Evolutionary conservation across 495 filamentous ascomycete genomes (phyloP).

Genomic region (Daldinia loculata): DNA sequence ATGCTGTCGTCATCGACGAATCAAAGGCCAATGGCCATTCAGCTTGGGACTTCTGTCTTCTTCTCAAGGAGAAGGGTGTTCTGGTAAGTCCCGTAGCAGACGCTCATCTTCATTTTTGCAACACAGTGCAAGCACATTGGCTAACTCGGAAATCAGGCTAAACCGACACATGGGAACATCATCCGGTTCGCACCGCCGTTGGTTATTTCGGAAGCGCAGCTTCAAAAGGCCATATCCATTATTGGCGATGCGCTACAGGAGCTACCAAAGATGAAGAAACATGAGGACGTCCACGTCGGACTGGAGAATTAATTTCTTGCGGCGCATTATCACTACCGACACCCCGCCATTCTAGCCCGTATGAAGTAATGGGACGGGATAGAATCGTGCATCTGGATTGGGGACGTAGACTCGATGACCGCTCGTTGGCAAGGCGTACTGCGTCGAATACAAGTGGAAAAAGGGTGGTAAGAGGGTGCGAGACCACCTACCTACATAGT

Average conservation of each 20-base stretch:
- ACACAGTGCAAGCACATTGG: slow-evolving; percentile 21
- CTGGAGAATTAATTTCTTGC: slow-evolving; percentile 43
- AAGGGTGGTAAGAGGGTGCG: slow-evolving; percentile 37
- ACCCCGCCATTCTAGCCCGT: slow-evolving; percentile 28
- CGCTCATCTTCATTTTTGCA: slow-evolving; percentile 21
- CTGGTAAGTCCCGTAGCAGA: slow-evolving; percentile 65
- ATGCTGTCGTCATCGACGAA: slow-evolving; percentile 97
- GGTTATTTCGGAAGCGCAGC: slow-evolving; percentile 86
- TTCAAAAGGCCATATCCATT: slow-evolving; percentile 76
- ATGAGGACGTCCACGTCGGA: slow-evolving; percentile 42
- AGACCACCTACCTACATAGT: slow-evolving; percentile 33
- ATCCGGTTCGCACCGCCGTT: slow-evolving; percentile 92
- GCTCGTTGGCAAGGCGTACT: slow-evolving; percentile 38
- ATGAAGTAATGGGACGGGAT: slow-evolving; percentile 22
- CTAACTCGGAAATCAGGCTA: slow-evolving; percentile 71
- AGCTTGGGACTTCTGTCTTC: slow-evolving; percentile 97
- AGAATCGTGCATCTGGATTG: slow-evolving; percentile 10
- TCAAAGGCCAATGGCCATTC: slow-evolving; percentile 80
- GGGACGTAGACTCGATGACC: slow-evolving; percentile 16
- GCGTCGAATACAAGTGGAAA: slow-evolving; percentile 37
- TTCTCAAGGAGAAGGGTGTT: slow-evolving; percentile 95
- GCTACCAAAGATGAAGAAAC: slow-evolving; percentile 54
- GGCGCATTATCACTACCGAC: slow-evolving; percentile 22
- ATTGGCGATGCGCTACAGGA: slow-evolving; percentile 79
- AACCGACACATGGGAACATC: slow-evolving; percentile 98